Conservation (phyloP, 148 eudicot genomes). For the Linanthus parryae region DNA sequence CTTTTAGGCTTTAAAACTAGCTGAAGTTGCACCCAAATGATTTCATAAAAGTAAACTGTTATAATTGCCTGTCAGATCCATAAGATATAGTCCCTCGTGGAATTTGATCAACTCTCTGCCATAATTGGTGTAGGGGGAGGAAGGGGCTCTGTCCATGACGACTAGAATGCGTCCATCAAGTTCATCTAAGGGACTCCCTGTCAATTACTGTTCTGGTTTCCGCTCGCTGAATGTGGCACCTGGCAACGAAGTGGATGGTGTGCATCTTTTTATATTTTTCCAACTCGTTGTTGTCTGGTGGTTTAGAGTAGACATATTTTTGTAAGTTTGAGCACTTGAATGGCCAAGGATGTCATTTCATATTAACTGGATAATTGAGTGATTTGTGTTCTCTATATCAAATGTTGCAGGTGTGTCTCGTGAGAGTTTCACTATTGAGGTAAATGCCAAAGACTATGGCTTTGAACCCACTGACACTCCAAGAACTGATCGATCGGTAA, state of each 20-base stretch:
- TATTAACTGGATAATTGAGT: background rate
- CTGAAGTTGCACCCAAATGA: no score
- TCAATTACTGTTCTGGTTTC: constrained; percentile 96
- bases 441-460: constrained; percentile 78
- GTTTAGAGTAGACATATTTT: background rate
- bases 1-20: no score
- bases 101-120: no score
- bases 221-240: constrained; percentile 55
- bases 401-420: constrained; percentile 70
- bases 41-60: no score
- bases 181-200: constrained; percentile 89
- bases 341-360: constrained; percentile 4
- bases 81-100: no score
- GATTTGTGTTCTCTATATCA: no score
- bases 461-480: constrained; percentile 92
- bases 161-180: constrained; percentile 53
- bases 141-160: constrained; percentile 98
- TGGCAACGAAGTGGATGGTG: constrained; percentile 67
- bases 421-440: constrained; percentile 63
- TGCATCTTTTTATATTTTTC: constrained; percentile 6
- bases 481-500: constrained; percentile 95
- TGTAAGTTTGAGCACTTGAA: background rate
- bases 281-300: background rate
- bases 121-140: constrained; percentile 69
- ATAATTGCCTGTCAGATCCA: no score